Evolutionary conservation across 1,284 basidiomycete species (phyloP), one percentile per base, ranked within the genome.

Genomic region (Pascua sp.): DNA sequence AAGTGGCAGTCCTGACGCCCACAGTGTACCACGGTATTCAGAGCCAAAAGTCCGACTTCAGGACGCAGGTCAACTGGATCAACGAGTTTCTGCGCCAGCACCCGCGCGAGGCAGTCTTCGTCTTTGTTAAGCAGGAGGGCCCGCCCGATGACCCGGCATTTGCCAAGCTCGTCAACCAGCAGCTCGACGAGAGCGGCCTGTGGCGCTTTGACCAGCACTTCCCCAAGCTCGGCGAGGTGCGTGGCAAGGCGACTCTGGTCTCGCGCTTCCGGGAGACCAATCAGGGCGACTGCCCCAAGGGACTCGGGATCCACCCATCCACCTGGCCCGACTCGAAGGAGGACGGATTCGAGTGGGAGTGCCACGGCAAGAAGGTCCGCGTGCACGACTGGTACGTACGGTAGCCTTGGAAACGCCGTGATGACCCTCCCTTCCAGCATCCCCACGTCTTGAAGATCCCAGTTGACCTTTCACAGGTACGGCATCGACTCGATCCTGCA

Each of bases 121-220:
- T 91, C 77, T 91, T 86, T 11, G 83, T 95, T 72, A 93, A 94
- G 75, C 88, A 93, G 72, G 91, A 94, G 72, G 85, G 65, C 13
- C 24, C 24, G 24, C 70, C 72, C 36, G 59, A 66, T n/a, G 59
- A 59, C 47, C 61, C 64, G 67, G 67, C 62, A 3, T 92, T 92
- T 75, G 87, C 88, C 0, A 65, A 73, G 39, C 72, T 85, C 11
- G 87, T 93, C 12, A 77, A 83, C 42, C 86, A 86, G 55, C 85
- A 92, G 45, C 65, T 64, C 49, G 84, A 85, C 11, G 84, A 85
- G 10, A 64, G 77, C 39, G 82, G 80, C 8, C 83, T 89, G 81
- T 93, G 90, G 89, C 91, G 84, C 70, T 75, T 93, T 38, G 83
- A 88, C 66, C 86, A 91, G 67, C 77, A 86, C 8, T 81, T 94